These are phyloP conservation scores for Aureobasidium lini DNA, from an alignment of 2,329 filamentous ascomycete genomes.

Conservation along the genomic window DNA sequence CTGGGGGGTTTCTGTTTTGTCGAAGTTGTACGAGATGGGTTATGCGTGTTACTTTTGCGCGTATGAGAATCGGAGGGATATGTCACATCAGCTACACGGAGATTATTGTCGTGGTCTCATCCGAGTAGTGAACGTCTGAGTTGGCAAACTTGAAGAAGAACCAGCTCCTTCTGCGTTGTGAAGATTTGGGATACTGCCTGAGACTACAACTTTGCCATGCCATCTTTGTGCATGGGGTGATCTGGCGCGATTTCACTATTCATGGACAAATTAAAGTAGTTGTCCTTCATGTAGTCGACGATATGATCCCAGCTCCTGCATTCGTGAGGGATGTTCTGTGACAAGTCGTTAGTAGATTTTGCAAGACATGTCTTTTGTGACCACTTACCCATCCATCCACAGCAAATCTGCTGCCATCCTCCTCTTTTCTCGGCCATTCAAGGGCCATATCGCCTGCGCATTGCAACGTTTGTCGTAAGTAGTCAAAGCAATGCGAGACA, in stretches of 20 bases:
- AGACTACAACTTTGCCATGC: neutral
- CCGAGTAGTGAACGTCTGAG: too few species aligned
- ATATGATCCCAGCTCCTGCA: conserved; percentile 12
- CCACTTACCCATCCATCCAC: conserved; percentile 26
- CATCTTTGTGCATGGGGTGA: neutral
- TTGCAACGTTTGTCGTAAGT: conserved; percentile 23
- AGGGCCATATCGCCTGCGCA: conserved; percentile 24
- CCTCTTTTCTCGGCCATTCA: conserved; percentile 26
- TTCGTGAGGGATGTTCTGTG: neutral
- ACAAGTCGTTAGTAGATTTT: neutral
- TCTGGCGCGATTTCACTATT: conserved; percentile 15
- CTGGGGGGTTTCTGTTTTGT: too few species aligned
- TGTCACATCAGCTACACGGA: too few species aligned
- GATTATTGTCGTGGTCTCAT: too few species aligned
- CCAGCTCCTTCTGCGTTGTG: too few species aligned
- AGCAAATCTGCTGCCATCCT: conserved; percentile 22
- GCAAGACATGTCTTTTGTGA: neutral
- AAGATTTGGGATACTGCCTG: neutral
- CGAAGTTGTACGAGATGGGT: too few species aligned
- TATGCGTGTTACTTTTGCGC: too few species aligned
- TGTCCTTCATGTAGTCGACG: conserved; percentile 13
- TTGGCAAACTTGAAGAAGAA: too few species aligned
- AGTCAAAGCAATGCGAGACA: conserved; percentile 26
- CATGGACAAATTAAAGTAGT: conserved; percentile 12
- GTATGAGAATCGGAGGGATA: too few species aligned